Conservation (phyloP, 2,329 filamentous ascomycete species). For the Pyrenochaeta sp. region DNA sequence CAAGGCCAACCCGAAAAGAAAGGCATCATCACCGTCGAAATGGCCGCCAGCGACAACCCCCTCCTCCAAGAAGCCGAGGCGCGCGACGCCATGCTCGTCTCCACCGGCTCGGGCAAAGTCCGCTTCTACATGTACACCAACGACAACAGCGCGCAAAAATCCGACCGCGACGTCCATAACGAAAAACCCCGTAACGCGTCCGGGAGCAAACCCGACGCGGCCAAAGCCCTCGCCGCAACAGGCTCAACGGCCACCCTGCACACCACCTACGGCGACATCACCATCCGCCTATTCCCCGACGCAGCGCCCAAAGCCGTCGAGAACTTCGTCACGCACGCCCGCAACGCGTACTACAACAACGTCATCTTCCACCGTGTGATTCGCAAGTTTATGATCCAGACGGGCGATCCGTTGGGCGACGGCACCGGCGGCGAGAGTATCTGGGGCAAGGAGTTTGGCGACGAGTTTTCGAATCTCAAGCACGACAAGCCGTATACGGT, state of each 20-base stretch:
- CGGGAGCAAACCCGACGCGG: constrained; percentile 52
- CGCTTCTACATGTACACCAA: constrained; percentile 99
- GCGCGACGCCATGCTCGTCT: constrained; percentile 86
- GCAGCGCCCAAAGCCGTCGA: constrained; percentile 94
- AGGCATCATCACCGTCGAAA: constrained; percentile 89
- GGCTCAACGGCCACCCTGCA: constrained; percentile 86
- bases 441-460: constrained; percentile 90
- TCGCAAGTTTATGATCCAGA: constrained; percentile 97
- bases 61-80: constrained; percentile 90
- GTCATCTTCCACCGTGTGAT: constrained; percentile 98
- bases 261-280: constrained; percentile 92
- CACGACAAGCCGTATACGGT: constrained; percentile 97
- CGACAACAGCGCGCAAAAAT: constrained; percentile 66
- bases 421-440: constrained; percentile 91
- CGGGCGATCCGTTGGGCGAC: constrained; percentile 84
- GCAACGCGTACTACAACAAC: constrained; percentile 93
- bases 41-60: constrained; percentile 95
- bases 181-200: constrained; percentile 80
- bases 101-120: constrained; percentile 83
- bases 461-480: constrained; percentile 88
- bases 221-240: constrained; percentile 71
- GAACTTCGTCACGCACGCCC: constrained; percentile 93
- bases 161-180: constrained; percentile 87
- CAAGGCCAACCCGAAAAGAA: constrained; percentile 97
- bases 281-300: constrained; percentile 89